phyloP scores from a whole-genome alignment of 169 alveolate genomes.

The Eimeria zaria region DNA sequence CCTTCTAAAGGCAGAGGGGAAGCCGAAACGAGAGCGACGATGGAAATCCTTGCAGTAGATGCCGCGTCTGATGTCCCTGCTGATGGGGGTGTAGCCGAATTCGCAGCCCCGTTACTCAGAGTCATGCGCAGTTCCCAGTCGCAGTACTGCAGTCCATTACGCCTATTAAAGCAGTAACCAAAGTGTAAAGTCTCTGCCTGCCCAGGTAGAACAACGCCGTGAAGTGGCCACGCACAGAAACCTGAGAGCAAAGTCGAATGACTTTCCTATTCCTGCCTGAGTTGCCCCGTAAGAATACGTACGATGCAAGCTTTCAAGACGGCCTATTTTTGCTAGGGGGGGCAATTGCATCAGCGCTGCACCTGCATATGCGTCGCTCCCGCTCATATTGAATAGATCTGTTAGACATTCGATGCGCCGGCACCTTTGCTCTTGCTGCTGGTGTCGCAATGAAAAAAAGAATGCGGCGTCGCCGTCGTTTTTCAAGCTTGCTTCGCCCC shows the following conservation, averaged over 20 bases:
- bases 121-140: slow-evolving; percentile 25
- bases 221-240: slow-evolving; percentile 71
- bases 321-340: neutral
- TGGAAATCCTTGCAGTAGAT: slow-evolving; percentile 4
- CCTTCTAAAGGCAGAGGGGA: slow-evolving; percentile 35
- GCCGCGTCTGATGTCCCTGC: neutral
- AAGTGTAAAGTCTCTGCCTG: slow-evolving; percentile 25
- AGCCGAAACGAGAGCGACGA: slow-evolving; percentile 47
- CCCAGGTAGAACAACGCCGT: slow-evolving; percentile 65
- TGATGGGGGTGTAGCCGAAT: neutral
- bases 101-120: neutral
- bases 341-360: neutral
- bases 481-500: slow-evolving; percentile 44
- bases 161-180: slow-evolving; percentile 21
- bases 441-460: neutral
- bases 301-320: neutral
- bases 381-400: neutral
- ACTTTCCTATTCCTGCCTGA: neutral
- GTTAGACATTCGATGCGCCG: neutral
- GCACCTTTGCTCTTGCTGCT: neutral
- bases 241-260: neutral
- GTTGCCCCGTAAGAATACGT: neutral
- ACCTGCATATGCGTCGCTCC: neutral
- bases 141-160: slow-evolving; percentile 48
- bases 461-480: slow-evolving; percentile 22